These are phyloP conservation scores for Nakaseomyces kungkrabaensis DNA, from an alignment of 1,139 yeast genomes.

Conservation along the genomic window DNA sequence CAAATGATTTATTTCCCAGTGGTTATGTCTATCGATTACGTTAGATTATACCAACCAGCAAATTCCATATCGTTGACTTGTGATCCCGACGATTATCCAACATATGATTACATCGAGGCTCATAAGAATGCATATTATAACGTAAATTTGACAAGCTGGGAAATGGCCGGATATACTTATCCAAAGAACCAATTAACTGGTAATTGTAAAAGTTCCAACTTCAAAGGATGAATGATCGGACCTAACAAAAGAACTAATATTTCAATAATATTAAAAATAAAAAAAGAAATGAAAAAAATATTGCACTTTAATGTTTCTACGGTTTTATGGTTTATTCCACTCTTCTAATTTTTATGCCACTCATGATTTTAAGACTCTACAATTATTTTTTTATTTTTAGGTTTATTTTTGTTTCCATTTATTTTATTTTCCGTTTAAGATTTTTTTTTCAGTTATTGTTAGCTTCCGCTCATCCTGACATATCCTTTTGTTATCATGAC, in stretches of 20 bases:
- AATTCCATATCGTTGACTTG: constrained; percentile 48
- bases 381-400: neutral
- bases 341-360: too few relatives aligned
- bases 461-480: too few relatives aligned
- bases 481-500: too few relatives aligned
- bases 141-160: constrained; percentile 57
- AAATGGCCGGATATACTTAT: constrained; percentile 51
- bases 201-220: constrained; percentile 32
- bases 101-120: constrained; percentile 56
- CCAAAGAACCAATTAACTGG: constrained; percentile 48
- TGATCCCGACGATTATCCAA: constrained; percentile 68
- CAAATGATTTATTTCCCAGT: constrained; percentile 57
- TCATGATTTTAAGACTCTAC: neutral
- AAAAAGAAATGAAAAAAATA: too few relatives aligned
- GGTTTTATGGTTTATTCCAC: too few relatives aligned
- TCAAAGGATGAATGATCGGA: constrained; percentile 1
- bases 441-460: too few relatives aligned
- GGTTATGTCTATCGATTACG: constrained; percentile 59
- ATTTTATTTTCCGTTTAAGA: too few relatives aligned
- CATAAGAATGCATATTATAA: constrained; percentile 58
- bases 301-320: too few relatives aligned
- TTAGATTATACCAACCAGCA: constrained; percentile 67
- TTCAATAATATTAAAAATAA: too few relatives aligned
- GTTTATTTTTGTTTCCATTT: neutral
- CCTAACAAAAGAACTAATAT: neutral